phyloP scores from a whole-genome alignment of 1,284 basidiomycete species.

The Ganoderma lucidum region DNA sequence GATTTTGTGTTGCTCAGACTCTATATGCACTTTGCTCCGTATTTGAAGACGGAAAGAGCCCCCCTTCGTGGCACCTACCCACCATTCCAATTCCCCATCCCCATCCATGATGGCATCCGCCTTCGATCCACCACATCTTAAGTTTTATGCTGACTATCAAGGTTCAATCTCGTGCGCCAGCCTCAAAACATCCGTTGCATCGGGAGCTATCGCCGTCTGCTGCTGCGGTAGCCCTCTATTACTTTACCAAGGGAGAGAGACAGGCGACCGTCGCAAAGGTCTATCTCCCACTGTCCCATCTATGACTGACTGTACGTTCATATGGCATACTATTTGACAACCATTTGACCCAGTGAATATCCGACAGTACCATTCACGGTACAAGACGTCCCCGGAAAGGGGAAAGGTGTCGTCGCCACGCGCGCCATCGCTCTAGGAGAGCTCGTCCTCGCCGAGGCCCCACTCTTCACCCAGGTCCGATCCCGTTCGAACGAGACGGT shows the following conservation, averaged over 20 bases:
- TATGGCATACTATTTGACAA: too few species aligned
- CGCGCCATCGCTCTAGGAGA: constrained; percentile 23
- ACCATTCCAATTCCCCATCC: too few species aligned
- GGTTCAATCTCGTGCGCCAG: background rate
- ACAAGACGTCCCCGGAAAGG: constrained; percentile 33
- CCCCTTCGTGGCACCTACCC: too few species aligned
- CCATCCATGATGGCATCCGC: too few species aligned
- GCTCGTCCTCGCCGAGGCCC: constrained; percentile 23
- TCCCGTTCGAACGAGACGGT: constrained; percentile 30
- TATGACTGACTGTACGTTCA: background rate
- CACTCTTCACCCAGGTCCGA: constrained; percentile 16
- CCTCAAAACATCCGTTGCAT: background rate
- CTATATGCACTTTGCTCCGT: background rate
- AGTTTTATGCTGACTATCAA: background rate
- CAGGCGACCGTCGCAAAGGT: background rate
- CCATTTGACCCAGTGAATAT: background rate
- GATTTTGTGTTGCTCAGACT: background rate
- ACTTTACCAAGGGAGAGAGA: background rate
- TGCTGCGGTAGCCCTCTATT: background rate
- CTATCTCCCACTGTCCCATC: background rate
- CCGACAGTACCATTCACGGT: constrained; percentile 12
- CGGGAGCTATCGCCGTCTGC: background rate
- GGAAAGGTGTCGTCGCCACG: constrained; percentile 21
- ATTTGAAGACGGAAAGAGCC: background rate
- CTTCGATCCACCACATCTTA: too few species aligned